A percentile compares a stretch with the other conserved stretches of the same genome.
phyloP scores from a whole-genome alignment of 2,329 filamentous ascomycete genomes.

The Elsinoe australis region DNA sequence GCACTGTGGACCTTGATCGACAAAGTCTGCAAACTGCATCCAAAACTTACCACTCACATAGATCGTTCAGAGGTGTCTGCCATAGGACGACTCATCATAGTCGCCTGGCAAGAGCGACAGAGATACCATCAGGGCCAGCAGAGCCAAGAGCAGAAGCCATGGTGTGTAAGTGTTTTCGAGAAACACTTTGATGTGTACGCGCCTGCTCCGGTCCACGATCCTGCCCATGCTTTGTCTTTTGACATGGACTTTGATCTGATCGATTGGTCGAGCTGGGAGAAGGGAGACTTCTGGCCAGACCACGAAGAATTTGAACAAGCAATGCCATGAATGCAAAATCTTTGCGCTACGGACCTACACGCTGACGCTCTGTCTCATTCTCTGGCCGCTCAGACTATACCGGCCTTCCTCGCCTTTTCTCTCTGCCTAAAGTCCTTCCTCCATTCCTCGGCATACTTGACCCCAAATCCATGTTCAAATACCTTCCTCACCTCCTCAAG shows the following conservation, averaged over 20 bases:
- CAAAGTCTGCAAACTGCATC: neutral
- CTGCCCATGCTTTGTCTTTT: neutral
- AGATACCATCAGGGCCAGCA: constrained; percentile 3
- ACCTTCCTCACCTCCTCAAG: too few species aligned
- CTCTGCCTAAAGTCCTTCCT: too few species aligned
- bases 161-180: constrained; percentile 10
- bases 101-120: neutral
- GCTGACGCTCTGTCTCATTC: too few species aligned
- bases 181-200: neutral
- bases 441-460: too few species aligned
- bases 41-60: neutral
- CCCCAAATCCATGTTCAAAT: too few species aligned
- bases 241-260: constrained; percentile 18
- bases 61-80: neutral
- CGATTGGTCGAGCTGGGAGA: constrained; percentile 17
- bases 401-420: too few species aligned
- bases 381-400: too few species aligned
- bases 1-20: constrained; percentile 1
- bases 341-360: too few species aligned
- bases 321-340: too few species aligned
- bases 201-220: neutral
- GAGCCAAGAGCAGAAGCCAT: constrained; percentile 1
- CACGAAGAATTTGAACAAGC: neutral
- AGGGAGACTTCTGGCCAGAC: constrained; percentile 2
- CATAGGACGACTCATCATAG: neutral